Conservation (phyloP, 2,329 filamentous ascomycete genomes). For the Colletotrichum brevisporum region DNA sequence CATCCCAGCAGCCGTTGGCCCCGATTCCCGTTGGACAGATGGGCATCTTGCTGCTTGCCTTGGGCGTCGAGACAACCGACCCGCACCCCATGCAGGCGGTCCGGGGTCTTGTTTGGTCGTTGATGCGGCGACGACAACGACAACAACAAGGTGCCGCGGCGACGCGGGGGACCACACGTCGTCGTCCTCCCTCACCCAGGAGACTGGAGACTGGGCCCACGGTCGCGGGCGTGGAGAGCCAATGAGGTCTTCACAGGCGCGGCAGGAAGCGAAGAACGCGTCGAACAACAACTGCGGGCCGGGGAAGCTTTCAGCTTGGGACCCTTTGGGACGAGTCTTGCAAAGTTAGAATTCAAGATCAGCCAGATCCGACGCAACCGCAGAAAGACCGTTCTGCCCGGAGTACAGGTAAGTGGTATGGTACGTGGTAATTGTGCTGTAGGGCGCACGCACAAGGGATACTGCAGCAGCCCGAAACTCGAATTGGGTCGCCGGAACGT, state of each 20-base stretch:
- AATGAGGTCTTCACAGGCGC: conserved; percentile 16
- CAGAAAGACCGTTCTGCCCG: neutral
- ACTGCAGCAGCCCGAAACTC: conserved; percentile 28
- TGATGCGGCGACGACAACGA: conserved; percentile 36
- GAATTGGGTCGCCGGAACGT: conserved; percentile 9
- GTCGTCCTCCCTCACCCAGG: conserved; percentile 9
- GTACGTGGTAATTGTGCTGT: neutral
- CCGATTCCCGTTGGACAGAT: conserved; percentile 30
- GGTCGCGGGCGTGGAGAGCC: conserved; percentile 5
- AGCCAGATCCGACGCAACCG: conserved; percentile 19
- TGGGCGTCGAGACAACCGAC: conserved; percentile 34
- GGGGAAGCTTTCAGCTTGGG: conserved; percentile 24
- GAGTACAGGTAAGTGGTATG: no score
- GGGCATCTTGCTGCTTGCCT: conserved; percentile 33
- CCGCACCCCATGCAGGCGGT: conserved; percentile 21
- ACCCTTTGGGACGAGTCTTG: conserved; percentile 28
- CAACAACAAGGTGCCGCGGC: conserved; percentile 33
- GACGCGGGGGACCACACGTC: conserved; percentile 23
- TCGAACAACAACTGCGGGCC: conserved; percentile 12
- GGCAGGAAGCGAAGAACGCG: conserved; percentile 24
- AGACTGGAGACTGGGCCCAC: conserved; percentile 2
- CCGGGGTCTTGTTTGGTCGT: conserved; percentile 31
- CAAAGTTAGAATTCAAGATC: conserved; percentile 8
- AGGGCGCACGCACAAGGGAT: conserved; percentile 5
- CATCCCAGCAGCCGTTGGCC: conserved; percentile 28